Evolutionary conservation across 495 filamentous ascomycete species (phyloP).

Genomic region (Lophiotrema nucula): DNA sequence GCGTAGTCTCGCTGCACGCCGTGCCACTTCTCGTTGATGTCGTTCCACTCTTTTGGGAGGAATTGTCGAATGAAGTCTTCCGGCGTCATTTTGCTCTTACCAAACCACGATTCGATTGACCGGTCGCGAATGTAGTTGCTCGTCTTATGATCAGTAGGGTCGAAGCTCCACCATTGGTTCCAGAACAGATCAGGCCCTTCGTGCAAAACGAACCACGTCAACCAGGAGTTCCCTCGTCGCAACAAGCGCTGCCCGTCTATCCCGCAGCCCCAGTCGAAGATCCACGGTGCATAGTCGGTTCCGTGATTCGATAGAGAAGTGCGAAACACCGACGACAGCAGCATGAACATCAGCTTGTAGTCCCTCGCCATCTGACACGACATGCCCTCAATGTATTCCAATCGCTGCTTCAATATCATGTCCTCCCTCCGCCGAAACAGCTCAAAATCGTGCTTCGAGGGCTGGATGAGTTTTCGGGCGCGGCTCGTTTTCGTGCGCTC

Average conservation of each 20-base stretch:
- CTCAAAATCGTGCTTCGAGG: constrained; percentile 15
- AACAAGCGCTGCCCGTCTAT: constrained; percentile 26
- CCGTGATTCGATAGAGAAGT: constrained; percentile 14
- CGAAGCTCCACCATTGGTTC: constrained; percentile 25
- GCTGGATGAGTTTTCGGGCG: constrained; percentile 15
- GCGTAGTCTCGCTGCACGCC: constrained; percentile 21
- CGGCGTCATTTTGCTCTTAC: constrained; percentile 8
- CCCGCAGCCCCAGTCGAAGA: constrained; percentile 27
- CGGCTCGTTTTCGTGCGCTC: constrained; percentile 6
- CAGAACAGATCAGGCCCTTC: constrained; percentile 30
- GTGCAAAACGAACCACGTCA: constrained; percentile 32
- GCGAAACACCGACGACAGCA: constrained; percentile 23
- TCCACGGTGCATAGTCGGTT: constrained; percentile 26
- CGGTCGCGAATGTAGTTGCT: constrained; percentile 28
- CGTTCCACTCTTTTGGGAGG: constrained; percentile 24
- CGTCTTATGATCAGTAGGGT: not conserved
- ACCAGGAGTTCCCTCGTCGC: constrained; percentile 23
- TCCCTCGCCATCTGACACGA: constrained; percentile 15
- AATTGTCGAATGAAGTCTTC: constrained; percentile 19
- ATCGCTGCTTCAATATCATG: constrained; percentile 10
- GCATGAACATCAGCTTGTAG: constrained; percentile 32
- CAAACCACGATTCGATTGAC: constrained; percentile 21
- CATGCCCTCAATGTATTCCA: constrained; percentile 17
- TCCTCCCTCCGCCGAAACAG: constrained; percentile 14
- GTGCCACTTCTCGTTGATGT: constrained; percentile 28